Evolutionary conservation across 179 eudicot genomes (phyloP).

Genomic region (Silene coronaria): DNA sequence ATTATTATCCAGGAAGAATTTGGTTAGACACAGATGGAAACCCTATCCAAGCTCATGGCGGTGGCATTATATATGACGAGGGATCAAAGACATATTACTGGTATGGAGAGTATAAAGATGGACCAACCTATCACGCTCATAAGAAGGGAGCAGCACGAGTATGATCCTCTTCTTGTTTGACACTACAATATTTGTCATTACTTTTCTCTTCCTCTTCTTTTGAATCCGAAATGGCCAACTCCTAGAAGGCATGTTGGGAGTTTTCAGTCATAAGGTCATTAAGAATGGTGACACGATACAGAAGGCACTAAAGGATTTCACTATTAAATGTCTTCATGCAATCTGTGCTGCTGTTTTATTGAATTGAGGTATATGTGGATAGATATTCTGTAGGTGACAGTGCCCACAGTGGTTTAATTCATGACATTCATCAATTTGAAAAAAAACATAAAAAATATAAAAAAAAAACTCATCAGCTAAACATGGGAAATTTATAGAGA

Average conservation of each 20-base stretch:
- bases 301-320: no score
- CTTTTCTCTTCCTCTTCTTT: no score
- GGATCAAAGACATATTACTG: conserved; percentile 59
- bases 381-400: neutral
- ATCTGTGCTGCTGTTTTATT: neutral
- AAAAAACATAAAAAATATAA: no score
- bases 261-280: neutral
- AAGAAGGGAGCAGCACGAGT: conserved; percentile 89
- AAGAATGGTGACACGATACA: no score
- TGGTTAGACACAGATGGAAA: conserved; percentile 96
- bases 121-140: conserved; percentile 85
- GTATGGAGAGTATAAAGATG: conserved; percentile 98
- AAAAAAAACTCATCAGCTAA: neutral
- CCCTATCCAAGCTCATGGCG: conserved; percentile 99
- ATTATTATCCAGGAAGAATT: conserved; percentile 76
- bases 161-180: conserved; percentile 19
- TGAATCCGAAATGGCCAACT: neutral
- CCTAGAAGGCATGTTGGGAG: conserved; percentile 2
- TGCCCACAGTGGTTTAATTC: neutral
- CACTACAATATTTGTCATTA: neutral
- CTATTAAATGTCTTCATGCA: neutral
- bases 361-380: neutral
- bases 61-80: conserved; percentile 78
- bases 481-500: neutral
- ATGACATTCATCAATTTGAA: neutral